Base-by-base conservation (phyloP, 768 basidiomycete genomes). In the Podaxis carcinomalis region DNA sequence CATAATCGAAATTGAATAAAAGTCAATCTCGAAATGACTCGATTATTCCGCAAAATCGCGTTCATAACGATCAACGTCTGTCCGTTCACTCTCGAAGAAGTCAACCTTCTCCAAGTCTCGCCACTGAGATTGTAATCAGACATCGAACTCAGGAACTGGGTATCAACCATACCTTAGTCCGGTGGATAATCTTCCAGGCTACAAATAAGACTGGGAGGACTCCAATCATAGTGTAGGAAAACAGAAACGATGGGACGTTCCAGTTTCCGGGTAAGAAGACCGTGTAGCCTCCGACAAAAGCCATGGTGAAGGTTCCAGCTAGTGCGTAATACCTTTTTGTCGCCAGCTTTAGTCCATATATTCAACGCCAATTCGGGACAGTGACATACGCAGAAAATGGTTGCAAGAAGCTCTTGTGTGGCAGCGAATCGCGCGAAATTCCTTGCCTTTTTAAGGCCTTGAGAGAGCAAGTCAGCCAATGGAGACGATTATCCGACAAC, bases 221-320 rank as follows among this genome's bases (percentile, higher is more conserved):
- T 0, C 71, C 75, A 46, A 81, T 72, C 79, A 79, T 80, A 9
- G 75, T 70, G 54, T 82, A 82, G 1, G 79, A 81, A 63, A 82
- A 83, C 19, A 82, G 64, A 70, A 82, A 83, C 4, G 75, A 75
- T 5, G 81, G 75, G 9, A 78, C 64, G 55, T 77, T 72, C 82
- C 82, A 83, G 37, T 67, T 69, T 11, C 80, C 82, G 21, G 80
- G 80, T 9, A 83, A 74, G 64, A 83, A 82, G n/a, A 83, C 80
- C 1, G 73, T 75, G 57, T 80, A 82, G 0, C 81, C 82, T 16
- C 78, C 73, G 0, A 82, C 75, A 53, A 83, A 75, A 16, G 79
- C 75, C 80, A 82, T 81, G 0, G 72, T 69, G 19, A 77, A 63
- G 21, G 79, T 81, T 14, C 78, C 80, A 14, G 60, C 51, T 16